These are phyloP conservation scores for Dioszegia aurantiaca DNA, from an alignment of 768 basidiomycete genomes.

Conservation along the genomic window DNA sequence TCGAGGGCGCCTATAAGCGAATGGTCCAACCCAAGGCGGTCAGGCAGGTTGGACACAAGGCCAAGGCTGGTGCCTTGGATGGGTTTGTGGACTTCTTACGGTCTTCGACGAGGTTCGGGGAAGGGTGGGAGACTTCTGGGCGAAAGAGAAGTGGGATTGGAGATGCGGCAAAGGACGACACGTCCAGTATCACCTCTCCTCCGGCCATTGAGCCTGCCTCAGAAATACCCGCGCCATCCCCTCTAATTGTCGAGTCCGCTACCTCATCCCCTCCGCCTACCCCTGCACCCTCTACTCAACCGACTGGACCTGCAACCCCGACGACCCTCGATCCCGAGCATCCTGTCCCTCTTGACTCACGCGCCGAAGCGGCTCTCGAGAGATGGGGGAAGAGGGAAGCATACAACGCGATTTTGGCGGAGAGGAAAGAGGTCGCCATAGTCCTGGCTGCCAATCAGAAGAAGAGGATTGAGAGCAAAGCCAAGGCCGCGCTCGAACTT, in stretches of 20 bases:
- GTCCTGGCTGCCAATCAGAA: constrained; percentile 18
- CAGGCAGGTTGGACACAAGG: constrained; percentile 6
- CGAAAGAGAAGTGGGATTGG: neutral
- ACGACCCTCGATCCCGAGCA: constrained; percentile 13
- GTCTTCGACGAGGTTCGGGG: constrained; percentile 5
- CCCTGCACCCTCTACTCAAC: too few relatives aligned
- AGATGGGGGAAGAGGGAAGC: constrained; percentile 22
- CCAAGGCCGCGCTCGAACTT: neutral
- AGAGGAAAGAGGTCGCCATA: constrained; percentile 17
- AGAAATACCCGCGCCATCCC: neutral
- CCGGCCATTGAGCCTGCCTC: too few relatives aligned
- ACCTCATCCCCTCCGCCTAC: too few relatives aligned
- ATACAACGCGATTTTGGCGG: constrained; percentile 17
- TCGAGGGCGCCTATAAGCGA: constrained; percentile 10
- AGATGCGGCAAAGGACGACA: neutral
- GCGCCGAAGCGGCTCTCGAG: constrained; percentile 15
- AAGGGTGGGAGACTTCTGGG: constrained; percentile 5
- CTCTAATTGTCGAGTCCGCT: neutral
- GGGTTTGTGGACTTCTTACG: constrained; percentile 7
- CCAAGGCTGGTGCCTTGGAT: constrained; percentile 7
- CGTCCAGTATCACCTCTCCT: neutral
- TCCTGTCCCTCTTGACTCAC: constrained; percentile 13
- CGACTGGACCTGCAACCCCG: neutral
- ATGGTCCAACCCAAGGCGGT: constrained; percentile 6
- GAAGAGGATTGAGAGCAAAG: constrained; percentile 11